Evolutionary conservation across 2,329 filamentous ascomycete genomes (phyloP), one percentile per base, ranked within the genome.

Genomic region (Kalaharituber pfeilii): DNA sequence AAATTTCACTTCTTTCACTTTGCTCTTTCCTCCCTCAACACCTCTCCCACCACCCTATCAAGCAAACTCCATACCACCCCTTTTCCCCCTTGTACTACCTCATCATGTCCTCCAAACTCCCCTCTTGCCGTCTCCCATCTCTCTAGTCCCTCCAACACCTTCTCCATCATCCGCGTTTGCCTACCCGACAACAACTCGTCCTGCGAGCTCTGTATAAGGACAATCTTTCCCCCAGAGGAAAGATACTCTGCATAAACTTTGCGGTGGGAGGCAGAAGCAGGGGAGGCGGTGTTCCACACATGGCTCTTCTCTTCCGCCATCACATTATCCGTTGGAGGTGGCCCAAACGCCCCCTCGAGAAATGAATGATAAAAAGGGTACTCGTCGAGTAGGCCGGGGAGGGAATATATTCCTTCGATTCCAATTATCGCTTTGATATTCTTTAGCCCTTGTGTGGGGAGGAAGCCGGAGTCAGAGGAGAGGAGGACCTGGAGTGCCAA

Each of bases 321-420:
- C 26, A 59, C 62, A 55, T 65, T 65, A 44, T 76, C 71, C 1
- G 64, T 54, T 0, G 42, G 25, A 20, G 11, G 5, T 22, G 15
- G 15, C 15, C 82, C 80, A 66, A 86, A 85, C 1, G 81, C 80
- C 5, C 69, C 72, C 2, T 66, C 62, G 20, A 82, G 69, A 57
- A 86, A 79, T 2, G 71, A 70, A 5, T 67, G 64, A 64, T 86
- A 86, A 25, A 72, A 68, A 3, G 60, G 56, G 42, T 75, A 72
- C 49, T 72, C 69, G 7, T 62, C 55, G 1, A 75, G 65, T 20
- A 85, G 66, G 0, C 72, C 72, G 6, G 71, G 70, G 8, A 86
- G 66, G 62, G 82, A 76, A 66, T 84, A 85, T 22, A 86, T 77
- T 1, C 82, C 82, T 53, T 76, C 75, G 20, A 83, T 67, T 29